A percentile compares a stretch with the other conserved stretches of the same genome.
Evolutionary conservation across 495 filamentous ascomycete genomes (phyloP).

Genomic region (Xylaria cubensis): DNA sequence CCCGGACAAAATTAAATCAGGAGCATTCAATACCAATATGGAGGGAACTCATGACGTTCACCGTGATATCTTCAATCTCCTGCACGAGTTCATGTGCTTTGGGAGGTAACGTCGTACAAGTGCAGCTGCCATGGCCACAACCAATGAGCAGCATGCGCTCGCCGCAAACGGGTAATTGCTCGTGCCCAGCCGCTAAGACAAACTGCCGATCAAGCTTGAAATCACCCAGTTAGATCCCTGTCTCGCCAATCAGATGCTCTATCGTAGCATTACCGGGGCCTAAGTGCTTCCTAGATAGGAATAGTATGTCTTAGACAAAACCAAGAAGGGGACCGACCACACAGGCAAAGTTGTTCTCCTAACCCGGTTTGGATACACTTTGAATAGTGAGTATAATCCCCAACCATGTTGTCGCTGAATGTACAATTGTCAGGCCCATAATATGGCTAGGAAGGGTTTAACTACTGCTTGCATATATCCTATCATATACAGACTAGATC

Average conservation of each 20-base stretch:
- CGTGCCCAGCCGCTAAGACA: conserved; percentile 20
- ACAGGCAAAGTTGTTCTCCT: neutral
- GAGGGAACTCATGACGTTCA: conserved; percentile 1
- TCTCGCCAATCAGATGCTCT: conserved; percentile 2
- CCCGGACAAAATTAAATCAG: neutral
- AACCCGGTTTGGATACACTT: neutral
- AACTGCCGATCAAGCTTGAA: neutral
- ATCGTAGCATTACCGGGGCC: neutral
- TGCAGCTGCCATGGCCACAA: neutral
- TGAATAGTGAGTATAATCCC: neutral
- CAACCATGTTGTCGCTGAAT: neutral
- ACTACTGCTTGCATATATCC: no score
- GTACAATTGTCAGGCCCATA: no score
- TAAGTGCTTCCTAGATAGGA: neutral
- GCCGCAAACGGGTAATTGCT: conserved; percentile 24
- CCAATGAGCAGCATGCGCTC: conserved; percentile 19
- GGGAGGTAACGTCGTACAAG: neutral
- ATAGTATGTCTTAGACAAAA: neutral
- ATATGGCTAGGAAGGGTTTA: no score
- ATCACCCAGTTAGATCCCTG: neutral
- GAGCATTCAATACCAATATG: neutral
- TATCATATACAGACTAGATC: no score
- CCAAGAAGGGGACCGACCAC: neutral
- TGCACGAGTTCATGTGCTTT: conserved; percentile 15
- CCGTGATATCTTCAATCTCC: conserved; percentile 4